phyloP scores from a whole-genome alignment of 768 basidiomycete species.

The Boletus subcaerulescens region DNA sequence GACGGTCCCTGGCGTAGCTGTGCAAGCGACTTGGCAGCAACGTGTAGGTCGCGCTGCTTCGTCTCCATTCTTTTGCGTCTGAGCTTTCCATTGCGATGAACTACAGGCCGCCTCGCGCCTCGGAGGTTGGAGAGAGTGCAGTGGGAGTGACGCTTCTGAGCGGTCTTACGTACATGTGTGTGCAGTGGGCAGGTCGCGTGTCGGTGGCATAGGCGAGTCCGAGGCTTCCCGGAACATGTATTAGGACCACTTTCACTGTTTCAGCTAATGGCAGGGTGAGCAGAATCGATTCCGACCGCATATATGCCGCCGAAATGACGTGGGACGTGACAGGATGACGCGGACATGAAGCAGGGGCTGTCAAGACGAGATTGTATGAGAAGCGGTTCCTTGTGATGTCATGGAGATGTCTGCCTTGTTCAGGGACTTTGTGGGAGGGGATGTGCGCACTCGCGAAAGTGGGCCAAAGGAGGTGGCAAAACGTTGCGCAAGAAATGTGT shows the following conservation, averaged over 20 bases:
- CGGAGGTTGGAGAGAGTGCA: conserved; percentile 1
- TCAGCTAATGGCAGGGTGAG: neutral
- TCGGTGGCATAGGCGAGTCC: conserved; percentile 4
- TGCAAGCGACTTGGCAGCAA: conserved; percentile 10
- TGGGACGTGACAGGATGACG: neutral
- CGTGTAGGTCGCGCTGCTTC: conserved; percentile 23
- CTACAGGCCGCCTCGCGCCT: conserved; percentile 4
- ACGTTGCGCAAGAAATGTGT: conserved; percentile 6
- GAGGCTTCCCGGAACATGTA: conserved; percentile 8
- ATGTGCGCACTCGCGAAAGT: neutral
- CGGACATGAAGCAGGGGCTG: conserved; percentile 11
- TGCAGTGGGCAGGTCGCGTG: conserved; percentile 6
- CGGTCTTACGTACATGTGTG: conserved; percentile 5
- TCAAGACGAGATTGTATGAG: neutral
- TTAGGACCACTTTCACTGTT: conserved; percentile 2
- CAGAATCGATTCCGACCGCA: too few species aligned
- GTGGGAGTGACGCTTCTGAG: neutral
- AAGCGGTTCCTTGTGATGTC: neutral
- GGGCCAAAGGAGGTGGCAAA: neutral
- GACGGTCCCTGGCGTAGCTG: conserved; percentile 2
- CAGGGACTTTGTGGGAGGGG: conserved; percentile 2
- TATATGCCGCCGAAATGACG: neutral
- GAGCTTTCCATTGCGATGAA: conserved; percentile 3
- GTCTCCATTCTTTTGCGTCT: conserved; percentile 8
- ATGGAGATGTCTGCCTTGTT: conserved; percentile 2